Conservation (phyloP, 202 grass and related monocot genomes). For the Digitaria exilis region DNA sequence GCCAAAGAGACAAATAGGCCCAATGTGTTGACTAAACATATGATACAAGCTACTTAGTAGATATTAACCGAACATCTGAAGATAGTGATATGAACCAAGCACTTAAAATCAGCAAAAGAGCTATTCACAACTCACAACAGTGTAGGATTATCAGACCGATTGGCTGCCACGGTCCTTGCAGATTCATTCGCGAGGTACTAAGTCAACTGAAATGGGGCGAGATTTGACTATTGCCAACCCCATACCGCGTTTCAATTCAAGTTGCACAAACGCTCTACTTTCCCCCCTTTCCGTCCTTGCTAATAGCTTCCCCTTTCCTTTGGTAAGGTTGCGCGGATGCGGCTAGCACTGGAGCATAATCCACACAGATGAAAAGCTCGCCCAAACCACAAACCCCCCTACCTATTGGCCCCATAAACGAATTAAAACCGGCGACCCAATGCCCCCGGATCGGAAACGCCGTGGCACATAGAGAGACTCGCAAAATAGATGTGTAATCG, state of each 20-base stretch:
- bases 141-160: neutral
- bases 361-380: neutral
- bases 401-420: neutral
- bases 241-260: neutral
- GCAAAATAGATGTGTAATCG: no score
- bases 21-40: neutral
- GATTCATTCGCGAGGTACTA: neutral
- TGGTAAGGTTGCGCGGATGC: neutral
- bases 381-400: neutral
- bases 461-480: neutral
- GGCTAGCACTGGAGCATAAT: neutral
- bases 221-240: slow-evolving; percentile 13
- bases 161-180: neutral
- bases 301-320: neutral
- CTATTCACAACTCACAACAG: neutral
- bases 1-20: neutral
- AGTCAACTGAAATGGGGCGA: neutral
- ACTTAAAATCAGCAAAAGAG: neutral
- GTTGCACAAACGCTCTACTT: neutral
- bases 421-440: neutral
- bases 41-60: neutral
- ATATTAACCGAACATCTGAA: neutral
- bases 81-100: neutral
- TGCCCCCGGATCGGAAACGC: slow-evolving; percentile 20
- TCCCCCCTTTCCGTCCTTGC: neutral